Percentiles rank a stretch among this genome's conserved stretches.
These are phyloP conservation scores for Pterocarpus macrocarpus DNA, from an alignment of 306 rosid genomes.

Conservation along the genomic window DNA sequence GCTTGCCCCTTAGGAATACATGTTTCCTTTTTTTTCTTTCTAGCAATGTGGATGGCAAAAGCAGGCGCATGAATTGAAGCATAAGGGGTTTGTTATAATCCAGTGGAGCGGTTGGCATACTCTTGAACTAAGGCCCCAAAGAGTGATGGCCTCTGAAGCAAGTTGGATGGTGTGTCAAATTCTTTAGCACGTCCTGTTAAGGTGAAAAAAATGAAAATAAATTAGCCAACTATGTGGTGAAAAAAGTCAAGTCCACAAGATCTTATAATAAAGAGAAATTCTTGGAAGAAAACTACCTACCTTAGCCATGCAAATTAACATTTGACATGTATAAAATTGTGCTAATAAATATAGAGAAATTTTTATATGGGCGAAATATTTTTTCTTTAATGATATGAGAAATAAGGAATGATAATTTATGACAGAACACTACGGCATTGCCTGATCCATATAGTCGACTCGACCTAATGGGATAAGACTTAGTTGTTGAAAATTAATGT, in stretches of 20 bases:
- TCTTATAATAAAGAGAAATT: no score
- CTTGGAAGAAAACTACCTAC: no score
- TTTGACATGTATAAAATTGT: no score
- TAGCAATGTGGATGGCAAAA: constrained; percentile 13
- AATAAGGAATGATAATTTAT: neutral
- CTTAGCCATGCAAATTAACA: neutral
- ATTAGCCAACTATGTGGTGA: neutral
- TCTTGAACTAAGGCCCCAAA: constrained; percentile 92
- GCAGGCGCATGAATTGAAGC: constrained; percentile 9
- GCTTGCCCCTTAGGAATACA: neutral
- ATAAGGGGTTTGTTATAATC: constrained; percentile 52
- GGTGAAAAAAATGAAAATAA: neutral
- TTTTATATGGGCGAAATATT: no score
- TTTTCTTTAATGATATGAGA: no score
- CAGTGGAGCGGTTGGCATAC: constrained; percentile 83
- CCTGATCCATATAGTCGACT: no score
- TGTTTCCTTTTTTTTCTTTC: neutral
- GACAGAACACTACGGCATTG: no score
- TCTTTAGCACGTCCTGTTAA: constrained; percentile 79
- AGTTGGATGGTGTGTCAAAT: constrained; percentile 78
- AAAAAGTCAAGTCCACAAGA: neutral
- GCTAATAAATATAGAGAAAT: no score
- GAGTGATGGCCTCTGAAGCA: constrained; percentile 78
- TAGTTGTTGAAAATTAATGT: no score
- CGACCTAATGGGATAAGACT: no score